These are phyloP conservation scores for Magnolia kwangsiensis DNA, from an alignment of 164 flowering plant genomes.

Conservation along the genomic window DNA sequence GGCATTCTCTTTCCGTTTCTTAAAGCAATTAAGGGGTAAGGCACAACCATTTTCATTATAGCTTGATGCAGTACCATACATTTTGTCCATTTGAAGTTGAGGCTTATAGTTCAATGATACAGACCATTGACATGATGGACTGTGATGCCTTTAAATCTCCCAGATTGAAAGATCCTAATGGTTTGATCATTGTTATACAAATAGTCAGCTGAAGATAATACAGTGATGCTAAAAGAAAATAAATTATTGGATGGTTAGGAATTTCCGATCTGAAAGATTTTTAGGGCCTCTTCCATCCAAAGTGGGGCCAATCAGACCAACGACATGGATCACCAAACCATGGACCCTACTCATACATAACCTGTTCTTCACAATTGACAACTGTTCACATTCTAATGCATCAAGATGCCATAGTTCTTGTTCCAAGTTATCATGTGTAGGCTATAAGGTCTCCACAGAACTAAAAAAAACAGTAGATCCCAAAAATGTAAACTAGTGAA, in stretches of 20 bases:
- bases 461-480: background rate
- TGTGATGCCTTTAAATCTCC: background rate
- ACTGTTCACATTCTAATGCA: background rate
- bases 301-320: background rate
- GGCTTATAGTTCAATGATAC: too few species aligned
- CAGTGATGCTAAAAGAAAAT: background rate
- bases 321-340: background rate
- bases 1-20: slow-evolving; percentile 86
- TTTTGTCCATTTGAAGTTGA: background rate
- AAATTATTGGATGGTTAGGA: background rate
- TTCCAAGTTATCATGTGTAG: background rate
- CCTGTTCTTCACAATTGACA: background rate
- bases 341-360: background rate
- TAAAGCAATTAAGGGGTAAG: slow-evolving; percentile 65
- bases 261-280: too few species aligned
- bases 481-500: slow-evolving; percentile 12
- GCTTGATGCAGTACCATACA: background rate
- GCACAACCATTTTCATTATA: background rate
- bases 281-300: too few species aligned
- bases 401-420: background rate
- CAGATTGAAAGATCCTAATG: background rate
- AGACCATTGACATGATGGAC: too few species aligned
- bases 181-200: background rate
- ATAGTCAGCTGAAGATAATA: too few species aligned
- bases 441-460: background rate